Conservation (phyloP, 306 rosid species). For the Spatholobus suberectus region DNA sequence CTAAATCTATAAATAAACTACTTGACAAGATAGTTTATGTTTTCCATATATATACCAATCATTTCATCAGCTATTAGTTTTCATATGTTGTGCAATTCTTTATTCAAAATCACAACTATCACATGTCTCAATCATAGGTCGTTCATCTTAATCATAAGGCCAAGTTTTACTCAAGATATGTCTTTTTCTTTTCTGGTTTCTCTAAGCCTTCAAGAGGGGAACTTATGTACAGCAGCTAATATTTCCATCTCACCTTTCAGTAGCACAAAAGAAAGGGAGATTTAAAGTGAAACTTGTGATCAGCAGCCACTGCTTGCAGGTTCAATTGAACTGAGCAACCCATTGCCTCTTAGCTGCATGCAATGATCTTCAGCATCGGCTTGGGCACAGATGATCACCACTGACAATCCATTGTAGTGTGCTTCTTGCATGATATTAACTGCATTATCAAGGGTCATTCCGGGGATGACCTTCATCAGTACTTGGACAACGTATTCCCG, state of each 20-base stretch:
- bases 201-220: constrained; percentile 24
- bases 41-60: neutral
- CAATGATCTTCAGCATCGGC: constrained; percentile 94
- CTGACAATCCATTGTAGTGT: constrained; percentile 80
- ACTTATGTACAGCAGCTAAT: constrained; percentile 48
- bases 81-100: constrained; percentile 41
- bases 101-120: constrained; percentile 50
- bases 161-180: constrained; percentile 25
- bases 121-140: constrained; percentile 27
- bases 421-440: constrained; percentile 95
- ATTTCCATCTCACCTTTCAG: constrained; percentile 25
- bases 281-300: constrained; percentile 20
- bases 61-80: constrained; percentile 15
- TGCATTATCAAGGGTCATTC: constrained; percentile 89
- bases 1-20: neutral
- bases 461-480: constrained; percentile 91
- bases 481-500: constrained; percentile 95
- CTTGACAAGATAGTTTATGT: too few relatives aligned
- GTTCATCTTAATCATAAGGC: constrained; percentile 3
- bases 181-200: neutral
- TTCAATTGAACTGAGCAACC: constrained; percentile 84
- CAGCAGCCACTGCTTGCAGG: constrained; percentile 81
- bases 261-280: constrained; percentile 1
- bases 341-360: constrained; percentile 91
- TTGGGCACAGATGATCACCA: constrained; percentile 88